Base-by-base conservation (phyloP, 2,329 filamentous ascomycete species). In the Aspergillus glaucus region DNA sequence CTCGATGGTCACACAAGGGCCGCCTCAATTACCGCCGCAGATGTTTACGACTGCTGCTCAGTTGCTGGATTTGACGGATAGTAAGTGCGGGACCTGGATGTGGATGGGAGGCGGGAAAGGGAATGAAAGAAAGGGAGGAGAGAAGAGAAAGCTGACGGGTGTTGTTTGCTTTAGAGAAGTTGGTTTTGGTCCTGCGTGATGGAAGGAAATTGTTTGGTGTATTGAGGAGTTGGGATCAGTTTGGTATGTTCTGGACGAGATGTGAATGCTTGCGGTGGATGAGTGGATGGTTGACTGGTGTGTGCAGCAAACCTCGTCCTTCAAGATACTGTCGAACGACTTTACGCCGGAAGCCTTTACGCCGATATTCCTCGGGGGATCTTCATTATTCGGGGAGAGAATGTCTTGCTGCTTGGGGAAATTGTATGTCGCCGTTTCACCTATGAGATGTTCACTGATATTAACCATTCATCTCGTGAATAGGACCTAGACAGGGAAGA, bases 11-110 rank as follows among this genome's bases (percentile, higher is more conserved):
- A 56, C 59, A 17, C 65, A 69, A 42, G 73, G 72, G 3, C 68
- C 71, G 14, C 73, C 74, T 19, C 74, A 77, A 57, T 63, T 77
- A 48, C 74, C 74, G 12, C 91, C 91, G 51, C 92, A 98, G 76
- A 96, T 97, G 86, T 98, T 98, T 74, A 95, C 93, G 15, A 98
- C 93, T 28, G 93, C 93, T 28, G 91, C 93, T 47, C 93, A 97
- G 75, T 77, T 98, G 50, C 77, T 98, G 50, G 93, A 98, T 68
- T 79, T 98, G 63, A 97, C 93, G 61, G 93, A 98, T 75, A 98
- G 92, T 97, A 82, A 76, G 87, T 62, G 55, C 24, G 26, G 9
- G 10, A 12, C 28, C 10, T 26, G 43, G 21, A 37, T 15, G n/a
- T n/a, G 34, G 34, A 10, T 15, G 34, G 6, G 17, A 8, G 34